Percentiles rank a stretch among this genome's conserved stretches.
Conservation (phyloP, 1,284 basidiomycete genomes). For the Pisolithus thermaeus region DNA sequence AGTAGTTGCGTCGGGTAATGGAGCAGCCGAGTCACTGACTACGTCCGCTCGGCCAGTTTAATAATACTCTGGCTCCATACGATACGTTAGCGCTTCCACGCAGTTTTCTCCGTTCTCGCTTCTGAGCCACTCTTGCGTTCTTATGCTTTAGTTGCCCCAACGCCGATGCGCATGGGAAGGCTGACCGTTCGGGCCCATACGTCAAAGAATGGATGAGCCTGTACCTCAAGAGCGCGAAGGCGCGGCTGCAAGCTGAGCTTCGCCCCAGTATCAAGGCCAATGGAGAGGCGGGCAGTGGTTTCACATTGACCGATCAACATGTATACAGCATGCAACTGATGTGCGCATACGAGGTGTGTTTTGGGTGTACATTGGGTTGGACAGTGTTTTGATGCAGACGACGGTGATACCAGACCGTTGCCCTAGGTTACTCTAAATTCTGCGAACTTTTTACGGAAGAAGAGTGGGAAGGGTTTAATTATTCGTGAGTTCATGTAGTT, state of each 20-base stretch:
- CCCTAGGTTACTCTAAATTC: constrained; percentile 85
- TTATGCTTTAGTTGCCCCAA: constrained; percentile 60
- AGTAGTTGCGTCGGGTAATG: constrained; percentile 14
- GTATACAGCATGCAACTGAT: constrained; percentile 70
- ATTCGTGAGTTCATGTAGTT: constrained; percentile 46
- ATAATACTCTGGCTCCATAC: constrained; percentile 26
- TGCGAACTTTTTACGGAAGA: constrained; percentile 86
- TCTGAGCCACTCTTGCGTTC: constrained; percentile 77
- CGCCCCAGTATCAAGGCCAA: constrained; percentile 26
- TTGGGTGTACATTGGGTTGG: not conserved
- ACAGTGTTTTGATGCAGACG: not conserved
- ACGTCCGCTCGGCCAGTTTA: constrained; percentile 17
- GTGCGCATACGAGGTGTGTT: constrained; percentile 78
- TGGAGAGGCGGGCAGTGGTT: constrained; percentile 48
- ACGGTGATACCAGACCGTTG: constrained; percentile 62
- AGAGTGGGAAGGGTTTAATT: constrained; percentile 88
- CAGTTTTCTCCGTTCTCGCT: constrained; percentile 25
- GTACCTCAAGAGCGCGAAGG: constrained; percentile 64
- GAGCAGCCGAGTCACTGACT: not conserved
- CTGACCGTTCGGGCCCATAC: constrained; percentile 53
- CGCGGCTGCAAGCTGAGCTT: constrained; percentile 50
- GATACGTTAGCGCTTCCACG: constrained; percentile 12
- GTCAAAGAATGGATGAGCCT: constrained; percentile 58
- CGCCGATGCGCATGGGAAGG: constrained; percentile 41
- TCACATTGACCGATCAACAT: constrained; percentile 65